Conservation (phyloP, 768 basidiomycete species). For the Punctularia strigosozonata region DNA sequence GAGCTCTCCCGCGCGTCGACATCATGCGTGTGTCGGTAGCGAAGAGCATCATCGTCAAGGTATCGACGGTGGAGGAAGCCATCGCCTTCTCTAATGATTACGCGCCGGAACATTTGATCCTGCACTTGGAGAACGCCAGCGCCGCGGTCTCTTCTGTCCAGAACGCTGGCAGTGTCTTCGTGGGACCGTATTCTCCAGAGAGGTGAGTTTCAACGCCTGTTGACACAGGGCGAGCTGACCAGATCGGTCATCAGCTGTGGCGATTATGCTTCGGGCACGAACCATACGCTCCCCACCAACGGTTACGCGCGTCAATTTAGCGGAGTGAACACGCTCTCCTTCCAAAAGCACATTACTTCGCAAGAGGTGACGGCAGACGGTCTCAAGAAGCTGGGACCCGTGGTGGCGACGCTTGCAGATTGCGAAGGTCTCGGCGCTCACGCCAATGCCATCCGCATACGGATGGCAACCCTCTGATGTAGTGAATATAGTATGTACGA, state of each 20-base stretch:
- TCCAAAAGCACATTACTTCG: conserved; percentile 98
- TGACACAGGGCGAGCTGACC: background rate
- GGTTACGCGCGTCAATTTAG: conserved; percentile 98
- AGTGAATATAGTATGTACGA: background rate
- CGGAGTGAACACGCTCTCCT: conserved; percentile 92
- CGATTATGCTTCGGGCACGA: conserved; percentile 97
- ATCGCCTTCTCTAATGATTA: conserved; percentile 92
- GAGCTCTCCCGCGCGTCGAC: conserved; percentile 74
- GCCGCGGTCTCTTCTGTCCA: conserved; percentile 53
- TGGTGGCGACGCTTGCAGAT: conserved; percentile 83
- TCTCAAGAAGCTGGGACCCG: conserved; percentile 67
- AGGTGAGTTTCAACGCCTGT: conserved; percentile 41
- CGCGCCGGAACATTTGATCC: conserved; percentile 93
- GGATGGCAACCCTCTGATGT: conserved; percentile 28
- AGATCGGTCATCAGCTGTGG: conserved; percentile 57
- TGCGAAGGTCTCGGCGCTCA: conserved; percentile 93
- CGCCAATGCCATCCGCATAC: conserved; percentile 89
- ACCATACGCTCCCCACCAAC: conserved; percentile 94
- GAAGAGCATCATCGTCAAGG: conserved; percentile 83
- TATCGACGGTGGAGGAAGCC: conserved; percentile 57
- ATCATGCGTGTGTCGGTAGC: conserved; percentile 83
- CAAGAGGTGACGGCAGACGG: conserved; percentile 83
- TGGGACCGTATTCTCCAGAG: conserved; percentile 91
- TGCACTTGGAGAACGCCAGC: conserved; percentile 73
- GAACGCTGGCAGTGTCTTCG: conserved; percentile 95